Evolutionary conservation across 2,329 filamentous ascomycete species (phyloP), one percentile per base, ranked within the genome.

Genomic region (Scedosporium apiospermum): DNA sequence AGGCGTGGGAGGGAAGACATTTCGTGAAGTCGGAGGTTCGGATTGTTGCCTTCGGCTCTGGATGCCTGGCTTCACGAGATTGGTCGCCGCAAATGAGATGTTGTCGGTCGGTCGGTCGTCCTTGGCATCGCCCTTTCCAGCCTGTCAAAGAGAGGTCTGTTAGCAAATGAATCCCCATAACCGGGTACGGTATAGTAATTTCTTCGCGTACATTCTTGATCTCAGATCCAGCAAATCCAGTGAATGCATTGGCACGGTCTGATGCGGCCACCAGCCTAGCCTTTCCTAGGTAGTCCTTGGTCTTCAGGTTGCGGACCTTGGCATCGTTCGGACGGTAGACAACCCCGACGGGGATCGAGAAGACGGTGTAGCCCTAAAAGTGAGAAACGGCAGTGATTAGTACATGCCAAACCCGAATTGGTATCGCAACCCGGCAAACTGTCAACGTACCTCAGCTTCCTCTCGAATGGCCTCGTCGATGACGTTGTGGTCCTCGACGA

Each of bases 241-340:
- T 93, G 69, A 91, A 95, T 27, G 87, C 88, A 74, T 93, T 93
- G 66, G 83, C 78, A 62, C 88, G 83, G 70, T 96, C 91, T 1
- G 91, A 90, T 27, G 93, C 90, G 26, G 95, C 95, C 7, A 99
- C 90, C 41, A 99, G 80, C 64, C 91, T 86, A n/a, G 95, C 92
- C 75, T 97, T 97, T 65, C 95, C 95, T 3, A 99, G 86, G 70
- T 99, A 99, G 72, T 99, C 93, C 74, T 98, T 98, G 23, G 92
- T 91, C 80, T 97, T 96, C 70, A 99, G 80, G 71, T 99, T 99
- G 76, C 96, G 96, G 67, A 99, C 95, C 76, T 99, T 99, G 66
- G 95, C 93, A 70, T 96, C 93, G 72, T 97, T 98, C 23, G 95
- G 95, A 64, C 95, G 83, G 76, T 98, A 99, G 16, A 99, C 85